These are phyloP conservation scores for Solanum aculeatissimum DNA, from an alignment of 305 asterid genomes.

Conservation along the genomic window DNA sequence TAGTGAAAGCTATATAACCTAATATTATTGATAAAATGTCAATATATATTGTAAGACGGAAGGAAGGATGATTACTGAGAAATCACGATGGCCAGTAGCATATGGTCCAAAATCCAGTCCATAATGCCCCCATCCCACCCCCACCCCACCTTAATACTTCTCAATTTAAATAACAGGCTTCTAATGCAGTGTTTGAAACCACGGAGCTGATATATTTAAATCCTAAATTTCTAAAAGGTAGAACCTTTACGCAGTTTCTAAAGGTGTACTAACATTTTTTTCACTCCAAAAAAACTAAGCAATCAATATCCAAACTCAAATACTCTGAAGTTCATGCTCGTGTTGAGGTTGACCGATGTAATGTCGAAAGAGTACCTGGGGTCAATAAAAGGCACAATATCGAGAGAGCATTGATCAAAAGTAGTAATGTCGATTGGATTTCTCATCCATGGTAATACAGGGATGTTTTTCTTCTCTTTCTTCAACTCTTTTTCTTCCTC, in stretches of 20 bases:
- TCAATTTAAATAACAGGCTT: background rate
- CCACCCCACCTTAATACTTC: background rate
- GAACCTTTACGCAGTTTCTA: background rate
- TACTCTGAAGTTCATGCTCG: background rate
- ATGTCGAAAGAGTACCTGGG: conserved; percentile 32
- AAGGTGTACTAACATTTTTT: background rate
- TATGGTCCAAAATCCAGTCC: background rate
- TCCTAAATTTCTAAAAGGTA: background rate
- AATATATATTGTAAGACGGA: background rate
- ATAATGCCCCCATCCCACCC: background rate
- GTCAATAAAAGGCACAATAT: conserved; percentile 53
- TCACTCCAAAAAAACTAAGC: background rate
- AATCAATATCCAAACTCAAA: background rate
- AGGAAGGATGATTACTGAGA: background rate
- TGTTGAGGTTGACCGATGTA: background rate
- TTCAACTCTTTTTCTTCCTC: conserved; percentile 5
- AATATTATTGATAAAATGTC: background rate
- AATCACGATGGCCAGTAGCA: background rate
- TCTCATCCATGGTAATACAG: conserved; percentile 92
- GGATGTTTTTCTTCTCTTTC: conserved; percentile 27
- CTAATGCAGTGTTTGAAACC: background rate
- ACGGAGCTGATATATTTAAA: background rate
- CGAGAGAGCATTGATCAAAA: conserved; percentile 34
- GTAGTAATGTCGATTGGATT: conserved; percentile 50
- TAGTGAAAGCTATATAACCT: background rate